Base-by-base conservation (phyloP, 768 basidiomycete genomes). In the Melanogaster broomeanus region DNA sequence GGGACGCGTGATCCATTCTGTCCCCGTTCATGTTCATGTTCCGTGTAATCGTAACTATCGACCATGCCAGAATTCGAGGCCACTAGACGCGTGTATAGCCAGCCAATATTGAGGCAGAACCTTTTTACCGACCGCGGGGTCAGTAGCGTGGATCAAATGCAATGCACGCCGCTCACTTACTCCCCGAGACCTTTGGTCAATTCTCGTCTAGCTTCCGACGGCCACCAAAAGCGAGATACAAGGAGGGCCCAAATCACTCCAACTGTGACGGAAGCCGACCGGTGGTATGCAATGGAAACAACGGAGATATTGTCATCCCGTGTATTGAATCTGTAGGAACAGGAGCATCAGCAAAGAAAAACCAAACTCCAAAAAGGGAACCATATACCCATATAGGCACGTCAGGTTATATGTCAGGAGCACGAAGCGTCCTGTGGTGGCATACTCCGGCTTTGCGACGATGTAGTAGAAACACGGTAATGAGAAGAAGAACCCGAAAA, bases 401-500 rank as follows among this genome's bases (percentile, higher is more conserved):
- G 93, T 94, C 55, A 98, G 70, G 61, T 97, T 98, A 68, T 97
- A 92, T 6, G 92, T 90, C 54, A 94, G 73, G 38, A 93, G 77
- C 9, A 91, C 85, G 68, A 94, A 93, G 31, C 91, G 79, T 7
- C 85, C 85, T 0, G 87, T 81, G 30, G 87, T 82, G 6, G 86
- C 81, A 60, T 88, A 88, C 58, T 84, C 74, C 0, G 93, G 93
- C 52, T 83, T 84, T 0, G 83, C 80, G 31, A 97, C 81, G 55
- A 94, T 88, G 63, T 84, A 87, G 70, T 90, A 94, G 72, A 96
- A 98, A 67, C 96, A 98, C 16, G 96, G 97, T 8, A 97, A 74
- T 0, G 93, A 93, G 64, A 89, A 93, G 57, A 93, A 73, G 66
- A 93, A 90, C 0, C 97, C 96, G 55, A 93, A 88, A 30, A 90